Evolutionary conservation across 2,329 filamentous ascomycete species (phyloP).

Genomic region (Phialophora expanda): DNA sequence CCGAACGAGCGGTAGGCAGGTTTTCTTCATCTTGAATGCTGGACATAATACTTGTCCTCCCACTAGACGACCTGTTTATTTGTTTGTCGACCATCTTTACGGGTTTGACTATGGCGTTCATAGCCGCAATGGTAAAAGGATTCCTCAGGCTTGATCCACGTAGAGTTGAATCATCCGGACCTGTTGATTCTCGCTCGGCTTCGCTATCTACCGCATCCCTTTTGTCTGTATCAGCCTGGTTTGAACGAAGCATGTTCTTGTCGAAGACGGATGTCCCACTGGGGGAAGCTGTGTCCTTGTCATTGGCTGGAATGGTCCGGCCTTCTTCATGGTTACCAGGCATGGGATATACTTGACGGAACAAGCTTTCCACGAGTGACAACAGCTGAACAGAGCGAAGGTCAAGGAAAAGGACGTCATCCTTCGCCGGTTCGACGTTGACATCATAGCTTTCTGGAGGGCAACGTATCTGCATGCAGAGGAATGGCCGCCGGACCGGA

Average conservation of each 20-base stretch:
- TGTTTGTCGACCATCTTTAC: slow-evolving; percentile 21
- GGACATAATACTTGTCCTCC: not conserved
- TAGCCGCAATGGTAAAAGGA: slow-evolving; percentile 47
- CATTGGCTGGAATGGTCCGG: not conserved
- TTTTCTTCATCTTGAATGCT: not conserved
- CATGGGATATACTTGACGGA: slow-evolving; percentile 47
- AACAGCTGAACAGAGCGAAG: slow-evolving; percentile 52
- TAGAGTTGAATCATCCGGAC: not conserved
- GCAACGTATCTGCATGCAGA: slow-evolving; percentile 61
- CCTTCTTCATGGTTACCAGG: not conserved
- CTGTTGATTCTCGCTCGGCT: not conserved
- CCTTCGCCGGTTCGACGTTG: slow-evolving; percentile 68
- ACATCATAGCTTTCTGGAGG: slow-evolving; percentile 62
- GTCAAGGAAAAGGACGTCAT: slow-evolving; percentile 64
- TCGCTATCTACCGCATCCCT: not conserved
- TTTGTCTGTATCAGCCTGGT: not conserved
- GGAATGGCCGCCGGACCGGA: slow-evolving; percentile 57
- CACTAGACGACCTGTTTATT: too few relatives aligned
- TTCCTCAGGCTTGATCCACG: slow-evolving; percentile 35
- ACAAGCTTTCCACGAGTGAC: slow-evolving; percentile 51
- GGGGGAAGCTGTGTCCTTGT: not conserved
- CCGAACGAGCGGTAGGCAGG: not conserved
- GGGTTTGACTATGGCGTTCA: slow-evolving; percentile 38
- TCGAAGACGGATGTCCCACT: not conserved
- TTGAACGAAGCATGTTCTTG: slow-evolving; percentile 10